These are phyloP conservation scores for Arthrocladium fulminans DNA, from an alignment of 2,329 filamentous ascomycete genomes.

Conservation along the genomic window DNA sequence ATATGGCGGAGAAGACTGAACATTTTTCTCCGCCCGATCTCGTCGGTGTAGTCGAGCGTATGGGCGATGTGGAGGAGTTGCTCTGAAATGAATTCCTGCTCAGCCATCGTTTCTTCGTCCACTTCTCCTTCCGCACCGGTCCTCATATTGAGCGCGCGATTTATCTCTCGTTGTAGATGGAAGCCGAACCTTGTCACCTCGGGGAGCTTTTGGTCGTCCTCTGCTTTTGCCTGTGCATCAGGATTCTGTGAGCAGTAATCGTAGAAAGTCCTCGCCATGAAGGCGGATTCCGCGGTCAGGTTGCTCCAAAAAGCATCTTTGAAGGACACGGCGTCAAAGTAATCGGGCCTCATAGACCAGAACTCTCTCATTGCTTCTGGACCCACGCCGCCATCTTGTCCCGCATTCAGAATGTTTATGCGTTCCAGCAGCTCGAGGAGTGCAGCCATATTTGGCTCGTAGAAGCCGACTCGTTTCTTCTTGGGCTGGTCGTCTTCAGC, in stretches of 20 bases:
- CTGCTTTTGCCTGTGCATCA: slow-evolving; percentile 61
- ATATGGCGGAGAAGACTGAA: slow-evolving; percentile 80
- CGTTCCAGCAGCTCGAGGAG: slow-evolving; percentile 85
- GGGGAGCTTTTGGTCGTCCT: slow-evolving; percentile 76
- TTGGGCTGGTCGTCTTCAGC: slow-evolving; percentile 34
- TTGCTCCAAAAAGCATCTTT: slow-evolving; percentile 39
- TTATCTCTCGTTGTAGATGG: slow-evolving; percentile 72
- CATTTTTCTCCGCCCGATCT: slow-evolving; percentile 92
- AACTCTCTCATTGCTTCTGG: slow-evolving; percentile 92
- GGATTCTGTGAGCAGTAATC: slow-evolving; percentile 77
- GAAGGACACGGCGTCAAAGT: slow-evolving; percentile 37
- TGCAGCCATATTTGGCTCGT: slow-evolving; percentile 63
- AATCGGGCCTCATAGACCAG: slow-evolving; percentile 75
- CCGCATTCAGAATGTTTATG: slow-evolving; percentile 86
- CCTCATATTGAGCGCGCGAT: slow-evolving; percentile 33
- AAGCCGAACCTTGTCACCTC: slow-evolving; percentile 88
- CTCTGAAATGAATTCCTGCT: slow-evolving; percentile 92
- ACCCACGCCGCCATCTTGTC: slow-evolving; percentile 79
- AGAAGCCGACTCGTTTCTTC: slow-evolving; percentile 40
- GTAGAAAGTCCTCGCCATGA: slow-evolving; percentile 86
- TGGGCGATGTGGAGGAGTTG: slow-evolving; percentile 87
- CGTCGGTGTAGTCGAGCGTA: slow-evolving; percentile 93
- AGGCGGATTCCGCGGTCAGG: slow-evolving; percentile 68
- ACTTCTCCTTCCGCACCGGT: slow-evolving; percentile 37
- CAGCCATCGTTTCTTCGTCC: slow-evolving; percentile 72